phyloP scores from a whole-genome alignment of 176 grass and related monocot species.

The Phyllostachys edulis region DNA sequence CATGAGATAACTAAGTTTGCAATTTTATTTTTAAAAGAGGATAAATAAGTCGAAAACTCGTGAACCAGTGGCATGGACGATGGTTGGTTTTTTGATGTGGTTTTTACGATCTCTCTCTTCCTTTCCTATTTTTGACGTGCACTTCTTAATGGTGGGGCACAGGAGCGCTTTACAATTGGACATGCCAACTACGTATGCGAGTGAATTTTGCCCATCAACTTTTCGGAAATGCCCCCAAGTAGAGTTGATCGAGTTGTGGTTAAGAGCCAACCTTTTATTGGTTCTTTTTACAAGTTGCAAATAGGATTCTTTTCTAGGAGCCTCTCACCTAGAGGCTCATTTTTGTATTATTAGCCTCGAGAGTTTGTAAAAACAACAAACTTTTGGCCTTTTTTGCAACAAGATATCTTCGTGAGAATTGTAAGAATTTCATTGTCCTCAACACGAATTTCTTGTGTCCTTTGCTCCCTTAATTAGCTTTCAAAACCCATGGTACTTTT shows the following conservation, averaged over 20 bases:
- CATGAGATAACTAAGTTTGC: too few relatives aligned
- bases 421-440: neutral
- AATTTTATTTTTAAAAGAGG: too few relatives aligned
- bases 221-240: neutral
- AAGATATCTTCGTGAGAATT: neutral
- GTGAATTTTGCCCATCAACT: neutral
- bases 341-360: neutral
- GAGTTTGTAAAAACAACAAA: too few relatives aligned
- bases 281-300: too few relatives aligned
- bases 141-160: neutral
- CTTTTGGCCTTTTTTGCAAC: neutral
- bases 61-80: neutral
- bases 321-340: neutral
- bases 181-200: neutral
- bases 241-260: neutral
- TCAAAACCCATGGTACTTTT: neutral
- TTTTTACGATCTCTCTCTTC: neutral
- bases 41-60: too few relatives aligned
- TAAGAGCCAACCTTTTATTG: neutral
- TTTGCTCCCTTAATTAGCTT: neutral
- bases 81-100: neutral
- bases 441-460: neutral
- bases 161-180: neutral
- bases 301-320: too few relatives aligned
- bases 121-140: neutral